Conservation (phyloP, 805 yeast genomes). For the Wickerhamiella spandovensis region DNA sequence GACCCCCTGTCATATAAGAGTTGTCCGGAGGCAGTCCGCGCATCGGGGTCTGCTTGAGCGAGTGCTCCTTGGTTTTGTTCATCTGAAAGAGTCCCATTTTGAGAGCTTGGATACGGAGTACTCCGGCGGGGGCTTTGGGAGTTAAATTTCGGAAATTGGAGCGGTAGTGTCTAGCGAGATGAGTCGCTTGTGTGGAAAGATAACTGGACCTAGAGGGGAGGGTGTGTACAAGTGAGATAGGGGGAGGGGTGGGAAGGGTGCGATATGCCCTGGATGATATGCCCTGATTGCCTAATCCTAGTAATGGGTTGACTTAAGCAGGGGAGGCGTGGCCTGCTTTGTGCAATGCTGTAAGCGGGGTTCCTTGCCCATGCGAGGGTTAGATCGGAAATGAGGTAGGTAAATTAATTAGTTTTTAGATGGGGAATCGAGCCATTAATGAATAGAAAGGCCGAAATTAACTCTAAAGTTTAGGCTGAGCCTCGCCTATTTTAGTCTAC, state of each 20-base stretch:
- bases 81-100: background rate
- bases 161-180: background rate
- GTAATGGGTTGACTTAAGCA: background rate
- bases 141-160: background rate
- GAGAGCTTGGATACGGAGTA: background rate
- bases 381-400: background rate
- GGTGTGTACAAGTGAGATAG: background rate
- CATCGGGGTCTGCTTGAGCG: background rate
- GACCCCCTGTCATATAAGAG: slow-evolving; percentile 7
- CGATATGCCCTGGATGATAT: background rate
- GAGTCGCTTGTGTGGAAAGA: background rate
- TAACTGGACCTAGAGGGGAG: background rate
- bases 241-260: background rate
- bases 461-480: no score
- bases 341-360: background rate
- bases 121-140: background rate
- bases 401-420: background rate
- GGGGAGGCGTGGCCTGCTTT: background rate
- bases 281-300: background rate
- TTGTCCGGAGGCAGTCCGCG: slow-evolving; percentile 15
- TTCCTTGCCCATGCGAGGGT: background rate
- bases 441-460: background rate
- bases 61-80: background rate
- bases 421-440: background rate
- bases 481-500: no score